These are phyloP conservation scores for Rachicladosporium sp. DNA, from an alignment of 2,329 filamentous ascomycete species.

Conservation along the genomic window DNA sequence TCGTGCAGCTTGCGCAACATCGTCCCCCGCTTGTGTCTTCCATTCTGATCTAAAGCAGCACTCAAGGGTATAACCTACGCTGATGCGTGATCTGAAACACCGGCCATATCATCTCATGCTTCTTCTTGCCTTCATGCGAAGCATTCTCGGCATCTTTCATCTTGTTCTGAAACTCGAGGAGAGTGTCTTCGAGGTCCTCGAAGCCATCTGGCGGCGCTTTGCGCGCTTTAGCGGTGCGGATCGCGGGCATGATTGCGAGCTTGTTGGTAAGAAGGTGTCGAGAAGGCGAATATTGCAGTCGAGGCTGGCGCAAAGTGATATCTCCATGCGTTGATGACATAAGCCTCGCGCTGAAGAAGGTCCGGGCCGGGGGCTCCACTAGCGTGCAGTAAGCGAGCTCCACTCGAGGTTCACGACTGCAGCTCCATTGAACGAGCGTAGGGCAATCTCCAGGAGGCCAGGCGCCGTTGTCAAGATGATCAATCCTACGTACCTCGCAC, in stretches of 20 bases:
- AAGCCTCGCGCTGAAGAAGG: too few species aligned
- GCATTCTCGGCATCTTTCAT: conserved; percentile 94
- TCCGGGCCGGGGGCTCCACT: too few species aligned
- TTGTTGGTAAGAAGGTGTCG: not conserved
- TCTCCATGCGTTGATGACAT: too few species aligned
- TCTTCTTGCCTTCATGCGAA: conserved; percentile 64
- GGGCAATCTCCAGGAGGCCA: too few species aligned
- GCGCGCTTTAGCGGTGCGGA: conserved; percentile 61
- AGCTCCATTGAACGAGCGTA: too few species aligned
- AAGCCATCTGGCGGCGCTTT: conserved; percentile 80
- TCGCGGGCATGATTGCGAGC: conserved; percentile 54
- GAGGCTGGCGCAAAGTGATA: too few species aligned
- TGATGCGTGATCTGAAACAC: conserved; percentile 97
- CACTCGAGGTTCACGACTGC: too few species aligned
- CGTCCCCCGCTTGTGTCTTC: too few species aligned
- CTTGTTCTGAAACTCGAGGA: conserved; percentile 76
- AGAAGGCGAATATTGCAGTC: not conserved
- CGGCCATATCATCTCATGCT: conserved; percentile 89
- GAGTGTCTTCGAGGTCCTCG: conserved; percentile 75
- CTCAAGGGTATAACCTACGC: conserved; percentile 39
- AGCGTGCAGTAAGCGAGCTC: too few species aligned
- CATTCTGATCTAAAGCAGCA: not conserved
- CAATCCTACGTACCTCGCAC: conserved; percentile 78
- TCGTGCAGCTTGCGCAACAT: too few species aligned
- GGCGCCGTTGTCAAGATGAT: conserved; percentile 42